Evolutionary conservation across 2,329 filamentous ascomycete species (phyloP), one percentile per base, ranked within the genome.

Genomic region (Stenocarpella maydis): DNA sequence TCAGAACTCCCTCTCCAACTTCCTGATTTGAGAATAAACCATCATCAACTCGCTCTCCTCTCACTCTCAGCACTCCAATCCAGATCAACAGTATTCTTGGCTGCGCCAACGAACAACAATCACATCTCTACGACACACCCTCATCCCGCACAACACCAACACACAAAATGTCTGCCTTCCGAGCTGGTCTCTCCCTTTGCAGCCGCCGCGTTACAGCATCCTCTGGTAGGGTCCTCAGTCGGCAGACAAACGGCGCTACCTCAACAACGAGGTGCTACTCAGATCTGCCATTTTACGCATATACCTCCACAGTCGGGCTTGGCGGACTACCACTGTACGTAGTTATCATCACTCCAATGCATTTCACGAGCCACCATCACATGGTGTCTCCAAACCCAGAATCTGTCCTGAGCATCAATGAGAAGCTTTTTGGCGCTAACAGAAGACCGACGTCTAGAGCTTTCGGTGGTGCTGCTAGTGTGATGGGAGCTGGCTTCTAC

Each of bases 111-210:
- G 4, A 4, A 34, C n/a, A 63, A 49, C 58, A 24, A 26, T 1
- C 12, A 49, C 17, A 10, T 12, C 14, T 14, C 6, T 10, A 63
- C 58, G 43, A 63, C 7, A 8, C 9, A 21, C 1, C 14, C 7
- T 19, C 14, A 7, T 24, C 7, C n/a, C 28, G 12, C 24, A 49
- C 37, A 49, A 49, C 37, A 63, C 58, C 58, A n/a, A 31, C n/a
- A 31, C 24, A 15, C 45, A 68, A 50, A 43, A 68, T 68, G 66
- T 61, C 54, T 63, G 43, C 66, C 31, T 61, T 68, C 49, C 66
- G 66, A 68, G 43, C 55, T 19, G 37, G 54, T 52, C 54, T 68
- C 45, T 68, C 66, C 17, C 45, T 58, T 47, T 39, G 37, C 54
- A 43, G 21, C 37, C 43, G 28, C 45, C 54, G 66, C 24, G 37